Percentiles rank a stretch among this genome's conserved stretches.
Conservation (phyloP, 1,284 basidiomycete species). For the Termitomyces sp. region DNA sequence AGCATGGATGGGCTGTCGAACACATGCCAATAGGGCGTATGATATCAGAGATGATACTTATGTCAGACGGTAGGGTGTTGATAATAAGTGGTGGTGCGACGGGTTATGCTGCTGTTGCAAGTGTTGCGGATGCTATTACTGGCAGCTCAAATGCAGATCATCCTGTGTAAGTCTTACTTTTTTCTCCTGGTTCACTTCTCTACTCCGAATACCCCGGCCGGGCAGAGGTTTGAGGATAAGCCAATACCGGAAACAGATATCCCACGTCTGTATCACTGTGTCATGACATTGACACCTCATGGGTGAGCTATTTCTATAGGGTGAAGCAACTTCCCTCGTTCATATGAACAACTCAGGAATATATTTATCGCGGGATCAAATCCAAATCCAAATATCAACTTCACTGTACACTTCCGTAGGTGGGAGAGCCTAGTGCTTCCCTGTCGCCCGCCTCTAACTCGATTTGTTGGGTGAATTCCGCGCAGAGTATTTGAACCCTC, state of each 20-base stretch:
- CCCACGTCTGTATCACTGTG: slow-evolving; percentile 41
- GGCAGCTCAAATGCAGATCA: slow-evolving; percentile 45
- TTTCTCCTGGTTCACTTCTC: slow-evolving; percentile 35
- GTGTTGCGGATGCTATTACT: slow-evolving; percentile 30
- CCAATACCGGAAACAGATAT: slow-evolving; percentile 43
- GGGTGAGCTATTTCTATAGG: slow-evolving; percentile 20
- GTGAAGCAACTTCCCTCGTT: background rate
- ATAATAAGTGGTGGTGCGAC: slow-evolving; percentile 42
- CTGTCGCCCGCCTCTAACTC: background rate
- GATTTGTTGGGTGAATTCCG: slow-evolving; percentile 31
- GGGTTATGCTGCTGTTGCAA: slow-evolving; percentile 45
- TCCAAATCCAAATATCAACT: slow-evolving; percentile 34
- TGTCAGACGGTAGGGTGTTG: slow-evolving; percentile 48
- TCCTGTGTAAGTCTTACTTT: slow-evolving; percentile 18
- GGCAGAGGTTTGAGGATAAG: slow-evolving; percentile 39
- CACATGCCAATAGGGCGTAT: slow-evolving; percentile 34
- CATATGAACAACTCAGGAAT: slow-evolving; percentile 21
- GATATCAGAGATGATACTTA: slow-evolving; percentile 46
- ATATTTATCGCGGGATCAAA: slow-evolving; percentile 47
- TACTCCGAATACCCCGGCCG: slow-evolving; percentile 45
- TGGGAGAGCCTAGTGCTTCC: slow-evolving; percentile 9
- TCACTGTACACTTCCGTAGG: slow-evolving; percentile 28
- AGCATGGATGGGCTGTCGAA: slow-evolving; percentile 34
- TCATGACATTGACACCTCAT: slow-evolving; percentile 33
- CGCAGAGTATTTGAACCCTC: slow-evolving; percentile 43